A percentile compares a stretch with the other conserved stretches of the same genome.
Evolutionary conservation across 108 stramenopile species (phyloP).

Genomic region (Aurantiochytrium sp.): DNA sequence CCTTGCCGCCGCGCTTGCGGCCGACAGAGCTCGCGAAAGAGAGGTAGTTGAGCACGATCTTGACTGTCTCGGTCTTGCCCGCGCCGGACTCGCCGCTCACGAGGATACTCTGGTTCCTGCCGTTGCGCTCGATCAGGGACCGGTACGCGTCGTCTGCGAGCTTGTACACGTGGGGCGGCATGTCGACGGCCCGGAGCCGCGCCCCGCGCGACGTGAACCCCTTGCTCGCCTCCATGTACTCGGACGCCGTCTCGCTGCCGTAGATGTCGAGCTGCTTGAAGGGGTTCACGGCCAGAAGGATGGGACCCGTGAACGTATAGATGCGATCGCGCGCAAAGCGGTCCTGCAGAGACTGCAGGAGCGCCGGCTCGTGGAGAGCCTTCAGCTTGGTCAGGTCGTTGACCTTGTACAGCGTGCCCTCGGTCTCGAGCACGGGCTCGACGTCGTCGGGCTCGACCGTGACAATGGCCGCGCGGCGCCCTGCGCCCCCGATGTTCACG

Average conservation of each 20-base stretch:
- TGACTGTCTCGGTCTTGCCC: slow-evolving; percentile 94
- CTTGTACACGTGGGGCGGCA: slow-evolving; percentile 52
- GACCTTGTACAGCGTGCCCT: slow-evolving; percentile 23
- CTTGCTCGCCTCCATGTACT: slow-evolving; percentile 40
- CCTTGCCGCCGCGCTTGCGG: slow-evolving; percentile 40
- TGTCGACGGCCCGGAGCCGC: not conserved
- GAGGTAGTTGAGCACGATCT: slow-evolving; percentile 85
- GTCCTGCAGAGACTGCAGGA: slow-evolving; percentile 80
- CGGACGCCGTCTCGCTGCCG: slow-evolving; percentile 32
- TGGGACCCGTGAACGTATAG: slow-evolving; percentile 55
- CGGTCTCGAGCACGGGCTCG: not conserved
- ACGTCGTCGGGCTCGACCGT: not conserved
- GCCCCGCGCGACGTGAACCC: slow-evolving; percentile 39
- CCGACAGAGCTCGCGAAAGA: slow-evolving; percentile 70
- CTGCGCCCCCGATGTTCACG: not conserved
- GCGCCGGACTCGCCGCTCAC: slow-evolving; percentile 89
- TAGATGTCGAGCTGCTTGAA: slow-evolving; percentile 60
- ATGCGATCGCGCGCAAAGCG: slow-evolving; percentile 66
- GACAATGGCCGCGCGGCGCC: not conserved
- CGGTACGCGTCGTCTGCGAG: slow-evolving; percentile 85
- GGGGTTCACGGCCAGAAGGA: slow-evolving; percentile 61
- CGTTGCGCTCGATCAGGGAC: slow-evolving; percentile 50
- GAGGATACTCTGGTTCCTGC: slow-evolving; percentile 76
- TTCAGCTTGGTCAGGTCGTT: slow-evolving; percentile 88
- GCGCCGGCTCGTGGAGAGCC: slow-evolving; percentile 94